phyloP scores from a whole-genome alignment of 352 stramenopile genomes.

The Phytophthora cryptogea region DNA sequence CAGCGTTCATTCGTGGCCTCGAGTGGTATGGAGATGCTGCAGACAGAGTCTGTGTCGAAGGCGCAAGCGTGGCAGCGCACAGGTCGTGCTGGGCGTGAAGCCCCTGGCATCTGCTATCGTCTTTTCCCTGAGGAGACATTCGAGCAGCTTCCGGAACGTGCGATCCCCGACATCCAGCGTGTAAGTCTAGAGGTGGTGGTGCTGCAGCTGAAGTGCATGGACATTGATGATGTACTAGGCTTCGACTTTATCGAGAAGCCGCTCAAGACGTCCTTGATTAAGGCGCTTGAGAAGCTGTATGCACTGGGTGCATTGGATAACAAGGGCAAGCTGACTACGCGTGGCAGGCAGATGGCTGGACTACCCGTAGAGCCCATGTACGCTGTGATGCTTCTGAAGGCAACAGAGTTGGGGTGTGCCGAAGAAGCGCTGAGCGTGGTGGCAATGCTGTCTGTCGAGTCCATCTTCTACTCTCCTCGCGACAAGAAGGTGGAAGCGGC shows the following conservation, averaged over 20 bases:
- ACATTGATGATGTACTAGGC: slow-evolving; percentile 79
- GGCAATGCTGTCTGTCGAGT: slow-evolving; percentile 90
- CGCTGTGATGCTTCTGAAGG: slow-evolving; percentile 87
- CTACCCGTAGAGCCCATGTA: slow-evolving; percentile 91
- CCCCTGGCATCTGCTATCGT: slow-evolving; percentile 78
- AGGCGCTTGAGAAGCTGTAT: slow-evolving; percentile 86
- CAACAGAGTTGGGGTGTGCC: slow-evolving; percentile 75
- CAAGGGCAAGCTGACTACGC: slow-evolving; percentile 65
- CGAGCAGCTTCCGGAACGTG: slow-evolving; percentile 74
- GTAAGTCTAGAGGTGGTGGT: slow-evolving; percentile 87
- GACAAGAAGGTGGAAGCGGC: slow-evolving; percentile 87
- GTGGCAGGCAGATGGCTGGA: slow-evolving; percentile 84
- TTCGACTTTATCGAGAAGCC: slow-evolving; percentile 92
- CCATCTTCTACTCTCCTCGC: slow-evolving; percentile 86
- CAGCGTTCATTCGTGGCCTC: slow-evolving; percentile 87
- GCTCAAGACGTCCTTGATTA: slow-evolving; percentile 71
- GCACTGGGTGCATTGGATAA: slow-evolving; percentile 70
- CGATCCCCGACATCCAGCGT: slow-evolving; percentile 85
- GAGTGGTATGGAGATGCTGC: slow-evolving; percentile 89
- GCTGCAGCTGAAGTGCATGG: slow-evolving; percentile 87
- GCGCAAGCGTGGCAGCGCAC: slow-evolving; percentile 92
- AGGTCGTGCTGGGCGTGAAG: slow-evolving; percentile 87
- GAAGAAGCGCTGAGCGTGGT: slow-evolving; percentile 88
- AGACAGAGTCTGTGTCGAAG: slow-evolving; percentile 88
- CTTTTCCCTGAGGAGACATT: slow-evolving; percentile 88